Evolutionary conservation across 495 filamentous ascomycete species (phyloP), one percentile per base, ranked within the genome.

Genomic region (Recurvomyces mirabilis): DNA sequence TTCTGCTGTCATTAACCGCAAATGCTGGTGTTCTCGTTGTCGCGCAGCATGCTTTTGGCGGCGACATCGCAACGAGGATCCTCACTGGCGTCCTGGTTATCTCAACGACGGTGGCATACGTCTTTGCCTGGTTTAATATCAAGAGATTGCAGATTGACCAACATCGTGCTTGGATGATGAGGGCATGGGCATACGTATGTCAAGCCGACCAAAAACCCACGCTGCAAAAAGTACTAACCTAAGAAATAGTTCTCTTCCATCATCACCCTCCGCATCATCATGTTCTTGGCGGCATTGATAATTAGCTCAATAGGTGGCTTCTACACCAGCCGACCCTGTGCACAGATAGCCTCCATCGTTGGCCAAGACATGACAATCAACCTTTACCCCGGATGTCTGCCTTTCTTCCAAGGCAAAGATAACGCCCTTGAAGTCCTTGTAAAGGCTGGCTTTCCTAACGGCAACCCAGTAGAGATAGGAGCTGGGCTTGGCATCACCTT

Each of bases 141-240:
- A 71, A 68, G 53, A 52, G 62, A 6, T 53, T 72, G 18, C 70
- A 72, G 46, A 72, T 78, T 41, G 70, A 74, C 19, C 62, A 75
- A 50, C 74, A 78, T 46, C 62, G 74, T 2, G 64, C 65, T 11
- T 78, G 71, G 71, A 76, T 74, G 72, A 51, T 77, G 20, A 55
- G 74, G n/a, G 54, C 69, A 5, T 65, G 65, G 65, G 58, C 65
- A 48, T 71, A 67, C 47, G 58, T 62, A n/a, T n/a, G n/a, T n/a
- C n/a, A n/a, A n/a, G n/a, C n/a, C n/a, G n/a, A n/a, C n/a, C n/a
- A n/a, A n/a, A n/a, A n/a, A n/a, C n/a, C n/a, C n/a, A n/a, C n/a
- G n/a, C n/a, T n/a, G n/a, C n/a, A n/a, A n/a, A n/a, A n/a, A n/a
- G n/a, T n/a, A n/a, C n/a, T n/a, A n/a, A n/a, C n/a, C n/a, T n/a